phyloP scores from a whole-genome alignment of 768 basidiomycete species.

The Termitomyces sp. region DNA sequence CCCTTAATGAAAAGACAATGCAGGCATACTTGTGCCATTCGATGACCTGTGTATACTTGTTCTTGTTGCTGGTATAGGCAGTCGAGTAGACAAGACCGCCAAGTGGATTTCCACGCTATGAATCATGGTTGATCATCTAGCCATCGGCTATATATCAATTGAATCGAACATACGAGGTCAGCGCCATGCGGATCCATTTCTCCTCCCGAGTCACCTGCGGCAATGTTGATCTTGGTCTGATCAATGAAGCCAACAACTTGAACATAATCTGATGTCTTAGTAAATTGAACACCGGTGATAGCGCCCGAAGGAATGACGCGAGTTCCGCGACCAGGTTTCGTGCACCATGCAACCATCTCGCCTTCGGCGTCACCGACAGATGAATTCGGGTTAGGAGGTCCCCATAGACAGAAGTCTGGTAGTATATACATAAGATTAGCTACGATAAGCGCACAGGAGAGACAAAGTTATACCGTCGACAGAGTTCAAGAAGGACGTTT shows the following conservation, averaged over 20 bases:
- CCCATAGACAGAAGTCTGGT: slow-evolving; percentile 50
- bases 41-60: slow-evolving; percentile 16
- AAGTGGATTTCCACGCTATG: slow-evolving; percentile 21
- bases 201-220: slow-evolving; percentile 41
- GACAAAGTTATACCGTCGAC: slow-evolving; percentile 39
- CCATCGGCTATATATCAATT: neutral
- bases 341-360: slow-evolving; percentile 73
- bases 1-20: neutral
- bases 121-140: neutral
- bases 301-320: slow-evolving; percentile 42
- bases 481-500: slow-evolving; percentile 50
- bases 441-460: neutral
- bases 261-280: slow-evolving; percentile 58
- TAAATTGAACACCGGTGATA: slow-evolving; percentile 28
- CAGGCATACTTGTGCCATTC: slow-evolving; percentile 16
- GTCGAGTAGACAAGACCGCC: slow-evolving; percentile 14
- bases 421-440: neutral
- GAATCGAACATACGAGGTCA: slow-evolving; percentile 23
- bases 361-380: slow-evolving; percentile 65
- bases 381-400: slow-evolving; percentile 44
- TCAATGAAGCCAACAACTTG: slow-evolving; percentile 60
- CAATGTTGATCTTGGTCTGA: slow-evolving; percentile 56
- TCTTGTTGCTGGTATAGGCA: slow-evolving; percentile 12
- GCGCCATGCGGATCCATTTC: slow-evolving; percentile 58
- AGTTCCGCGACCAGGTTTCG: slow-evolving; percentile 48